Percentiles rank a stretch among this genome's conserved stretches.
These are phyloP conservation scores for Teratosphaeria epicoccoides DNA, from an alignment of 2,329 filamentous ascomycete species.

Conservation along the genomic window DNA sequence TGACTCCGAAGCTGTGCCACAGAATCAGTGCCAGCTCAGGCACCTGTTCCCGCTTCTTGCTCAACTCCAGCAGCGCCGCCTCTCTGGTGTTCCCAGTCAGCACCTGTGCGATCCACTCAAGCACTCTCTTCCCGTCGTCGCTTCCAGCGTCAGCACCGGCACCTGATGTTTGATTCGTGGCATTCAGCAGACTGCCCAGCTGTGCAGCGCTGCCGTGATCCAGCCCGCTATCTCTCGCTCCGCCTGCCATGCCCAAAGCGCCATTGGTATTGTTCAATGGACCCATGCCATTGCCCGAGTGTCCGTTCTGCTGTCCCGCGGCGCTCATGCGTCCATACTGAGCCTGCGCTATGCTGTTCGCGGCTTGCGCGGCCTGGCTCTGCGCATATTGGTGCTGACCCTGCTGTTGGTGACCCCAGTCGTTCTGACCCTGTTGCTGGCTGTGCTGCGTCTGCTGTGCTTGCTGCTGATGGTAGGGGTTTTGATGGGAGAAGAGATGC, in stretches of 20 bases:
- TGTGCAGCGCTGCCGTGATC: background rate
- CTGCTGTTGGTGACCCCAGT: background rate
- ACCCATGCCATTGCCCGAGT: background rate
- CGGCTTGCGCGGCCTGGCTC: constrained; percentile 36
- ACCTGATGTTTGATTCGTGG: background rate
- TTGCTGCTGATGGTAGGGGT: constrained; percentile 53
- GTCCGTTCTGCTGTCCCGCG: background rate
- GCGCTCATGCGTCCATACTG: constrained; percentile 27
- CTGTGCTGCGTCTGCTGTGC: constrained; percentile 39
- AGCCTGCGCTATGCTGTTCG: constrained; percentile 31
- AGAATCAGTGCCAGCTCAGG: constrained; percentile 90
- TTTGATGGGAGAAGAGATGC: constrained; percentile 50
- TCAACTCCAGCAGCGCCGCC: constrained; percentile 83
- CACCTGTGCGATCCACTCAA: constrained; percentile 84
- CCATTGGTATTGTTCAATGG: background rate
- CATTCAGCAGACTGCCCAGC: background rate
- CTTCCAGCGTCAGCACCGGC: constrained; percentile 19
- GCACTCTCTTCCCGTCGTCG: constrained; percentile 86
- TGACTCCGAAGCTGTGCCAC: constrained; percentile 93
- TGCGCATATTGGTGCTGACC: constrained; percentile 30
- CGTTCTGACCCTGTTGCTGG: constrained; percentile 21
- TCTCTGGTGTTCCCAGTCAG: constrained; percentile 81
- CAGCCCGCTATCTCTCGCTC: background rate
- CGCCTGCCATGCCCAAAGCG: background rate
- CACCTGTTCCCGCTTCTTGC: constrained; percentile 97